These are phyloP conservation scores for Cephaloascus albidus DNA, from an alignment of 805 yeast genomes.

Conservation along the genomic window DNA sequence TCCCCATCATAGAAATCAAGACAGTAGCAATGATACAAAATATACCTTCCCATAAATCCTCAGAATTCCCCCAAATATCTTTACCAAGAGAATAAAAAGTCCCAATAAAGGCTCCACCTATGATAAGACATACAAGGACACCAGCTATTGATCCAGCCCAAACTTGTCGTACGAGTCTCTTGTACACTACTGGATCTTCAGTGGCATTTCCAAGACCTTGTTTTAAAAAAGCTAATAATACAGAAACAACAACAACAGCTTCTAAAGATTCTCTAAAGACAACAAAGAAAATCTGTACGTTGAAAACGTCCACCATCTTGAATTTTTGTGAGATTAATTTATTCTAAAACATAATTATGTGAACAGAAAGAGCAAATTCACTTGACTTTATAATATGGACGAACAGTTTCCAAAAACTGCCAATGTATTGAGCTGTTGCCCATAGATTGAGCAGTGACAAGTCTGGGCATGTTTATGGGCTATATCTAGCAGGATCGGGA, in stretches of 20 bases:
- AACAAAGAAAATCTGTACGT: conserved; percentile 74
- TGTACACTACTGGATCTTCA: conserved; percentile 44
- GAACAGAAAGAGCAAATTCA: too few relatives aligned
- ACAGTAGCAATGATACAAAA: conserved; percentile 85
- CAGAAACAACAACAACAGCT: conserved; percentile 88
- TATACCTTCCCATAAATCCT: conserved; percentile 96
- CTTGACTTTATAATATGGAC: too few relatives aligned
- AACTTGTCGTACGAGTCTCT: conserved; percentile 63
- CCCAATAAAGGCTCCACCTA: conserved; percentile 94
- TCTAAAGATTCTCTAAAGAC: conserved; percentile 92
- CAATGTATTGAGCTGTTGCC: too few relatives aligned
- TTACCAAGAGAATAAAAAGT: conserved; percentile 74
- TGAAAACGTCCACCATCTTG: too few relatives aligned
- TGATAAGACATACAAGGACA: conserved; percentile 63
- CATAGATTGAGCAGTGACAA: too few relatives aligned
- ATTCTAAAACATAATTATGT: too few relatives aligned
- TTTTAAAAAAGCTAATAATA: conserved; percentile 81
- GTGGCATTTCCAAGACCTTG: conserved; percentile 64
- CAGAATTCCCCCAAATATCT: conserved; percentile 81
- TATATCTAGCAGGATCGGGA: too few relatives aligned
- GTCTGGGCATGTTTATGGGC: too few relatives aligned
- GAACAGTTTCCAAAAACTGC: too few relatives aligned
- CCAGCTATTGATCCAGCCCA: conserved; percentile 80
- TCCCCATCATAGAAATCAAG: conserved; percentile 88
- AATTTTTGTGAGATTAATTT: too few relatives aligned